Base-by-base conservation (phyloP, 192 early-diverging fungal species). In the Glomus cerebriforme region DNA sequence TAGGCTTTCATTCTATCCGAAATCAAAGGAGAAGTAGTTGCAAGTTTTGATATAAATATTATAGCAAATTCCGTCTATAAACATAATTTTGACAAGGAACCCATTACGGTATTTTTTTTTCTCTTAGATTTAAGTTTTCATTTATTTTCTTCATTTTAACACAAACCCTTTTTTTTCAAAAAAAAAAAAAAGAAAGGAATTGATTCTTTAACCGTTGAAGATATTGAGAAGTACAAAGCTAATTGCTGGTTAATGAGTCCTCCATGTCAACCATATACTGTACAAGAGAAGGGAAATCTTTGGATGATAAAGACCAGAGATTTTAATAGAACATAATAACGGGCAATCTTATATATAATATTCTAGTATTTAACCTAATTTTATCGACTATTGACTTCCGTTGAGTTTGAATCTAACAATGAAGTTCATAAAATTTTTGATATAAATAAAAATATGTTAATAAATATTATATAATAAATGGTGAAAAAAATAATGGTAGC, bases 161-260 rank as follows among this genome's bases (percentile, higher is more conserved):
- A 17, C 35, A n/a, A 27, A 27, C 7, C n/a, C 13, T 70, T 39
- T 24, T 62, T 34, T 71, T 27, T 10, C 19, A 83, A 68, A n/a
- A n/a, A n/a, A n/a, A n/a, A n/a, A n/a, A n/a, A 12, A 24, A 71
- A 86, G 82, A 83, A 77, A 75, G 83, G 83, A 10, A 87, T 92
- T 26, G 91, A 92, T 58, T 71, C 64, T 27, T 81, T 92, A 4
- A 84, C 76, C 5, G 77, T 83, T 12, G 79, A 79, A 54, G 81
- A 84, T 27, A 75, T 93, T 62, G 86, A 90, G 79, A 86, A 83
- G 76, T 81, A 92, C 78, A 79, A 89, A 12, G 93, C 93, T 1
- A 88, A 93, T 80, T 92, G 91, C 66, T 97, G 97, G 97, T 85
- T 98, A 10, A 86, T 97, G 66, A 94, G 93, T 73, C 97, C 97